Conservation (phyloP, 306 rosid genomes). For the cucumber (Cucumis sativus) region Cucumber_9930_V3 NC_026658.2:20896501-20897000, state of each 20-base stretch:
- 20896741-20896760: slow-evolving; percentile 12
- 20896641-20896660: slow-evolving; percentile 76
- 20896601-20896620: slow-evolving; percentile 86
- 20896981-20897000: slow-evolving; percentile 48
- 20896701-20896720: slow-evolving; percentile 19
- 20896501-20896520: slow-evolving; percentile 61
- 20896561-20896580: slow-evolving; percentile 73
- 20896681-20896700: slow-evolving; percentile 66
- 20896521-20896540: slow-evolving; percentile 83
- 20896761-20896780: slow-evolving; percentile 9
- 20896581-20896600: slow-evolving; percentile 53
- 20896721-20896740: not conserved
- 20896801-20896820: slow-evolving; percentile 63
- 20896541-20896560: slow-evolving; percentile 62
- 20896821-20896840: slow-evolving; percentile 62
- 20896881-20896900: slow-evolving; percentile 62
- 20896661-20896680: slow-evolving; percentile 62
- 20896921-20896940: slow-evolving; percentile 69
- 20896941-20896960: slow-evolving; percentile 38
- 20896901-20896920: slow-evolving; percentile 70
- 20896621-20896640: slow-evolving; percentile 89
- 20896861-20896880: slow-evolving; percentile 65
- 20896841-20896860: slow-evolving; percentile 40
- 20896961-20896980: slow-evolving; percentile 49
- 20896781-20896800: slow-evolving; percentile 33